Evolutionary conservation across 176 grass and related monocot genomes (phyloP).

Genomic region (Zea mays): DNA sequence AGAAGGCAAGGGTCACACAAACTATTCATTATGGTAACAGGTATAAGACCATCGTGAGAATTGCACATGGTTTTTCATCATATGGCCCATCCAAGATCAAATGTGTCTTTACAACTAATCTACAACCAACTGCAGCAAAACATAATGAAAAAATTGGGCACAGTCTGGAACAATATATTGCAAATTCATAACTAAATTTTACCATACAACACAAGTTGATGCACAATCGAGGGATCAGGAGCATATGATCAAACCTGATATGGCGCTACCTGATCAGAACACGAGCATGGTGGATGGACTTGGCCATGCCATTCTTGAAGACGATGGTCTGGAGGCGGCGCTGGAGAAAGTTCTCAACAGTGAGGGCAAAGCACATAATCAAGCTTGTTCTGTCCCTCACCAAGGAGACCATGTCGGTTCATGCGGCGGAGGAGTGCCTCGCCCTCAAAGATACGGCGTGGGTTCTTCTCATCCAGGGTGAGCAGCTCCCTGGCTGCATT

Average conservation of each 20-base stretch:
- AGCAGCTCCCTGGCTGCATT: conserved; percentile 64
- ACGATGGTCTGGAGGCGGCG: conserved; percentile 62
- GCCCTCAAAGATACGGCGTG: conserved; percentile 65
- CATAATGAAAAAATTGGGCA: too few species aligned
- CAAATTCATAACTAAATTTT: too few species aligned
- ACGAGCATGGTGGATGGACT: conserved; percentile 48
- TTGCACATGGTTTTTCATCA: conserved; percentile 40
- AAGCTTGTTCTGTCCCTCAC: conserved; percentile 62
- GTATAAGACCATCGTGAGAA: conserved; percentile 51
- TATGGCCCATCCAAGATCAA: conserved; percentile 14
- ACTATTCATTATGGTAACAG: not conserved
- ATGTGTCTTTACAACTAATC: not conserved
- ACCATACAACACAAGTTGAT: too few species aligned
- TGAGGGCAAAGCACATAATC: conserved; percentile 73
- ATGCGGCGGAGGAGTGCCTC: conserved; percentile 64
- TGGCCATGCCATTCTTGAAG: conserved; percentile 76
- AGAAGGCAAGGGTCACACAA: not conserved
- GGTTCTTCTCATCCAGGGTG: conserved; percentile 68
- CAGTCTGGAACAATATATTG: too few species aligned
- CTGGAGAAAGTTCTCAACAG: conserved; percentile 66
- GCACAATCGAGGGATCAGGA: too few species aligned
- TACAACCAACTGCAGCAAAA: not conserved
- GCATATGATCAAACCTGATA: too few species aligned
- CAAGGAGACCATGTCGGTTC: conserved; percentile 60
- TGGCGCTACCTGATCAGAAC: too few species aligned